Evolutionary conservation across 495 filamentous ascomycete genomes (phyloP), one percentile per base, ranked within the genome.

Genomic region (Penicillium simplicissimum): DNA sequence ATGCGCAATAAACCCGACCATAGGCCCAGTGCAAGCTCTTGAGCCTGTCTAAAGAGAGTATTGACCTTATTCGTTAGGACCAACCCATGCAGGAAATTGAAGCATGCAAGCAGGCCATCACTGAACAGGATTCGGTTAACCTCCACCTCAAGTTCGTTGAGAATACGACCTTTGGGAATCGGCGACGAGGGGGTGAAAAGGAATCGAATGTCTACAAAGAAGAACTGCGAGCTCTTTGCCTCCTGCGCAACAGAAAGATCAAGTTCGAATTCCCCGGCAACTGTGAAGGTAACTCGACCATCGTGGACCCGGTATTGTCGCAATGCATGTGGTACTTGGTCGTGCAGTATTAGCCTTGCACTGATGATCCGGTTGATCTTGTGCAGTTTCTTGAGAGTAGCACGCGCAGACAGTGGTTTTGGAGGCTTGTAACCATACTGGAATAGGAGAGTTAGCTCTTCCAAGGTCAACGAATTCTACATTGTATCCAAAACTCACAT

Each of bases 201-300:
- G 62, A 96, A 92, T 54, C 93, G 85, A 62, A 97, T 89, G 67
- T 97, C 93, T 61, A 98, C 88, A 68, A 97, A 96, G 75, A 87
- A 97, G 69, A 96, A 92, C 69, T 93, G 94, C 9, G 87, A 89
- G 33, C 82, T 76, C 14, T 85, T 84, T 54, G 93, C 86, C 67
- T 96, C 93, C 62, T 92, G 87, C 1, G 88, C 90, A 58, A 97
- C 88, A 0, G 90, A 90, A 59, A 98, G 84, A 67, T 98, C 95
- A 23, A 97, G 84, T 71, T 98, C 96, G 69, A 96, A 98, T 68
- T 97, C 95, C 47, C 84, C 85, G 28, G 84, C 76, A 7, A 97
- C 88, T 34, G 78, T 83, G 71, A 98, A 98, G 0, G 93, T 97
- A 14, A 88, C 93, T 35, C 92, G 85, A 6, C 96, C 95, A 61